Base-by-base conservation (phyloP, 2,329 filamentous ascomycete genomes). In the Ceratocystiopsis sp. region DNA sequence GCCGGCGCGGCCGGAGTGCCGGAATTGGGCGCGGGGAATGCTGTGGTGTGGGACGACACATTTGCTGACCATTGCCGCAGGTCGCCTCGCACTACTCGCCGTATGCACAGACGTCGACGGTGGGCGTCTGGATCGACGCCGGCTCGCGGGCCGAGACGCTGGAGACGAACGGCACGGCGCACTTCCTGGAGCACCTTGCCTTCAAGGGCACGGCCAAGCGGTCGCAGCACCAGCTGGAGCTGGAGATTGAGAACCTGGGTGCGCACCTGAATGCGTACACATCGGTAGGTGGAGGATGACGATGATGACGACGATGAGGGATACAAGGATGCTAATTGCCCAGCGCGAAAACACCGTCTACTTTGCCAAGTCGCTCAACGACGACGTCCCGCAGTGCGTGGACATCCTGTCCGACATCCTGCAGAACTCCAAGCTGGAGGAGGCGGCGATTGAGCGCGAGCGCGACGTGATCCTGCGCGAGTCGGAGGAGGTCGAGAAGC, bases 171-270 rank as follows among this genome's bases (percentile, higher is more conserved):
- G 91, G 91, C 67, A 98, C 91, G 57, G 91, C 91, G 60, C 91
- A 98, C 72, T 98, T 98, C 75, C 78, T 98, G 57, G 91, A 98
- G 75, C 91, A 98, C 72, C 77, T 98, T 65, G 93, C 93, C 57
- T 98, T 98, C 80, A 98, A 98, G 84, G 91, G 91, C 56, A 98
- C 91, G 54, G 74, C 82, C 65, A 93, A 83, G 71, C 78, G 91
- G 66, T 86, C 83, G 52, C 91, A 98, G 68, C 83, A 93, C 63
- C 91, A 98, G 70, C 74, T 98, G 62, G 91, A 98, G 72, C 80
- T 98, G 52, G 91, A 98, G 73, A 96, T 98, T 60, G 91, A 98
- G 75, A 98, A 98, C 71, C 95, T 98, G 84, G 91, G 91, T 63
- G 91, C 85, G 52, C 91, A 98, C 71, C 75, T 98, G 57, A 98